Conservation (phyloP, 805 yeast species). For the Myxozyma lipomycoides region DNA sequence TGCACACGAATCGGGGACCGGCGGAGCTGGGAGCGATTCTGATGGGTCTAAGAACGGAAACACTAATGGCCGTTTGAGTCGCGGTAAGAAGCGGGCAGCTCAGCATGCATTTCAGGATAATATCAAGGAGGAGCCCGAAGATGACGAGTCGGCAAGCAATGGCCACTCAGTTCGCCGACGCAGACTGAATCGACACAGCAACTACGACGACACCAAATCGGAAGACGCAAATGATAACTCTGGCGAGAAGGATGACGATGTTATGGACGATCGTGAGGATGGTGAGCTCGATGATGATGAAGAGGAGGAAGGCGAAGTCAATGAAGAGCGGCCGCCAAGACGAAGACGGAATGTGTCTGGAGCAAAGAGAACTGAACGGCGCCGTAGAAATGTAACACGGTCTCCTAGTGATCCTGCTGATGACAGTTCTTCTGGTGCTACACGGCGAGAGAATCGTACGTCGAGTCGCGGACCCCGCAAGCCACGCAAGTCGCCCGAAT, state of each 20-base stretch:
- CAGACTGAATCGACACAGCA: neutral
- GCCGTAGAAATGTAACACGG: neutral
- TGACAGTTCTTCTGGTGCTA: neutral
- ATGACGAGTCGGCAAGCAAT: conserved; percentile 1
- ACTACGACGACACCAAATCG: conserved; percentile 1
- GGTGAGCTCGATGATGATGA: conserved; percentile 1
- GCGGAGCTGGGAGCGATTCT: conserved; percentile 1
- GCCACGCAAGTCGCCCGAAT: no score
- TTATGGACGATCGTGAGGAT: neutral
- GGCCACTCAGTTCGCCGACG: conserved; percentile 1
- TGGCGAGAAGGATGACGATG: conserved; percentile 3
- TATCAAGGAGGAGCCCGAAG: conserved; percentile 19
- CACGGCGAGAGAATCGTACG: no score
- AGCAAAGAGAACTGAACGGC: conserved; percentile 4
- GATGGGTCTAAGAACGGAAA: conserved; percentile 5
- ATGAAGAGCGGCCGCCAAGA: conserved; percentile 5
- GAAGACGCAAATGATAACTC: neutral
- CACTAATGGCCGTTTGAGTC: neutral
- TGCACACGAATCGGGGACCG: conserved; percentile 34
- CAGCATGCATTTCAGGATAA: conserved; percentile 24
- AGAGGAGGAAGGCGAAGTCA: conserved; percentile 32
- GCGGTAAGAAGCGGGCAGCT: conserved; percentile 25
- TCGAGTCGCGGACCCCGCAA: no score
- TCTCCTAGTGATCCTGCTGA: neutral
- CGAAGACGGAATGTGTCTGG: neutral